These are phyloP conservation scores for Paecilomyces variotii DNA, from an alignment of 2,329 filamentous ascomycete genomes.

Conservation along the genomic window DNA sequence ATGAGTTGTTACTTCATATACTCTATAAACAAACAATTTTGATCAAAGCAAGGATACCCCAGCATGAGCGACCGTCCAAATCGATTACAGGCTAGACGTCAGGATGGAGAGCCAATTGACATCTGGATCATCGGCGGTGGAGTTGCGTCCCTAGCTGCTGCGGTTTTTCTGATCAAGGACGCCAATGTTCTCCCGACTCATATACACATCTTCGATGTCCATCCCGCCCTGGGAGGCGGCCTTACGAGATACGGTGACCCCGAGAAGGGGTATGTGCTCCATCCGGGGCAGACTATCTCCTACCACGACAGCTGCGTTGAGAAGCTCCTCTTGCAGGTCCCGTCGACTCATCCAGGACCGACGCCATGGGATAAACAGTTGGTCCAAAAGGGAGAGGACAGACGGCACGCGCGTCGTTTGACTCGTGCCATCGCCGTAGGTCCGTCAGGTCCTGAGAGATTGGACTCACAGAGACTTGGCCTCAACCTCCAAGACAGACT, in stretches of 20 bases:
- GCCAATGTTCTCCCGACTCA: constrained; percentile 23
- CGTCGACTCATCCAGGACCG: constrained; percentile 5
- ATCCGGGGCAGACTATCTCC: constrained; percentile 25
- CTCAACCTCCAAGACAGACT: constrained; percentile 11
- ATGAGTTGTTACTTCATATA: background rate
- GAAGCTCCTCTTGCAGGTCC: constrained; percentile 24
- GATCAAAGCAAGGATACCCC: background rate
- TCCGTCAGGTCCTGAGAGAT: constrained; percentile 1
- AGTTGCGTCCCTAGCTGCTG: constrained; percentile 28
- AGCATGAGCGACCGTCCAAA: background rate
- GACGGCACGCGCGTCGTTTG: background rate
- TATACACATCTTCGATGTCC: constrained; percentile 29
- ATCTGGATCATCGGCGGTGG: constrained; percentile 30
- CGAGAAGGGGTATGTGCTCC: constrained; percentile 26
- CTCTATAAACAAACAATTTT: background rate
- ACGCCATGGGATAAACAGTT: background rate
- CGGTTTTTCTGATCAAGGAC: constrained; percentile 29
- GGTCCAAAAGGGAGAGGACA: background rate
- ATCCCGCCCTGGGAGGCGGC: constrained; percentile 22
- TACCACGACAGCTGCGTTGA: constrained; percentile 27
- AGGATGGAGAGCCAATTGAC: constrained; percentile 20
- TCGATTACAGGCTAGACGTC: constrained; percentile 9
- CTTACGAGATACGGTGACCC: constrained; percentile 20
- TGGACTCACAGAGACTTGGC: constrained; percentile 4
- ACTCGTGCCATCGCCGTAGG: background rate